Percentiles rank a stretch among this genome's conserved stretches.
Evolutionary conservation across 768 basidiomycete species (phyloP).

Genomic region (Leccinum olivaceopallidum): DNA sequence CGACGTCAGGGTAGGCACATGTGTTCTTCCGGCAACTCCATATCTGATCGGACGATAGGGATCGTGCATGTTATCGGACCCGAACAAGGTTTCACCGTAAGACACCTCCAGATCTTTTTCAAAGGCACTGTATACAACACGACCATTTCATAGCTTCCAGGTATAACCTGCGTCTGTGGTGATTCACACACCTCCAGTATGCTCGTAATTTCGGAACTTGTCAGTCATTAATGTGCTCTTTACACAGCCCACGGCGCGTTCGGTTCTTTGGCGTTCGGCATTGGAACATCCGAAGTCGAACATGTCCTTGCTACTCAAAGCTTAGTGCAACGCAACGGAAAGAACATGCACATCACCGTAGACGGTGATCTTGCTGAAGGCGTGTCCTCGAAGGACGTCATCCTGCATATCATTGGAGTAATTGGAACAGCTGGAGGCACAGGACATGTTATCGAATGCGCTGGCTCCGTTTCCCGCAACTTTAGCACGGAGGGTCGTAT

Average conservation of each 20-base stretch:
- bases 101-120: slow-evolving; percentile 12
- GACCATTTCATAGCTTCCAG: slow-evolving; percentile 52
- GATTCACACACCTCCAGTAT: slow-evolving; percentile 92
- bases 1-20: slow-evolving; percentile 68
- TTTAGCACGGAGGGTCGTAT: too few species aligned
- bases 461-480: slow-evolving; percentile 82
- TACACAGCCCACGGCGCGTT: slow-evolving; percentile 83
- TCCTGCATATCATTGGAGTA: slow-evolving; percentile 85
- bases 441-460: slow-evolving; percentile 89
- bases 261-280: slow-evolving; percentile 90
- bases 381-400: slow-evolving; percentile 87
- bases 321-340: slow-evolving; percentile 80
- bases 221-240: not conserved
- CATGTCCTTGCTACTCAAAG: slow-evolving; percentile 94
- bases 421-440: slow-evolving; percentile 95
- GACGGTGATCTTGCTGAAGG: slow-evolving; percentile 81
- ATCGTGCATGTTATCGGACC: slow-evolving; percentile 54
- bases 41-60: too few species aligned
- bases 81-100: slow-evolving; percentile 88
- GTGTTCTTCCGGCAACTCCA: too few species aligned
- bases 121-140: not conserved
- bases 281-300: slow-evolving; percentile 92
- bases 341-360: slow-evolving; percentile 91
- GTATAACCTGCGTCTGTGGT: slow-evolving; percentile 85
- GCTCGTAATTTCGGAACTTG: slow-evolving; percentile 26